Base-by-base conservation (phyloP, 176 grass and related monocot species). In the Hordeum marinum region DNA sequence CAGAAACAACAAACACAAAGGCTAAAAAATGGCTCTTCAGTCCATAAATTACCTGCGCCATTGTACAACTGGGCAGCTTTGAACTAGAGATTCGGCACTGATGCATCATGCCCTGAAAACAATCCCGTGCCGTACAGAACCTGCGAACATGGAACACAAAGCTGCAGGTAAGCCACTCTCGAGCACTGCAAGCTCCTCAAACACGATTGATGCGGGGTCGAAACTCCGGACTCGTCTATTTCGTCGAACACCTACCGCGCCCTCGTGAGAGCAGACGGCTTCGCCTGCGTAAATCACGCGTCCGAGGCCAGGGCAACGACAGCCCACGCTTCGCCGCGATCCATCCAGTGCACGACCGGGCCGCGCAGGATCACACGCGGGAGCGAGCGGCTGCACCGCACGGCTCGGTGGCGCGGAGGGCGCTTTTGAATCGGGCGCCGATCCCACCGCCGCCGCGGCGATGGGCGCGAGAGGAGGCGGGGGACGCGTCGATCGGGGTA, bases 211-310 rank as follows among this genome's bases (percentile, higher is more conserved):
- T 43, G 3, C 14, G 45, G 55, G 36, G 27, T 7, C 24, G 68
- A 55, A 63, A 62, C 36, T 45, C 14, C 37, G 6, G 20, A 3
- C 32, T 59, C 31, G 27, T 57, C 78, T 23, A 75, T 87, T 88
- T 88, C 66, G 31, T 88, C 66, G 66, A 84, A 84, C 81, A 88
- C 75, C 64, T 84, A 18, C 31, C 23, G 65, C 75, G 65, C 65
- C 80, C 15, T 63, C 9, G 29, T 15, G 85, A 72, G 35, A 67
- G 42, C 43, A 73, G 66, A 41, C 46, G 73, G 24, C 27, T 11
- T 23, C 25, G 13, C 70, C 42, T 26, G 40, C 9, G 8, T 45
- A 2, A 31, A 80, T 27, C 58, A 68, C 35, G 48, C 68, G 48
- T 72, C 77, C 1, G 61, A 80, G 52, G 35, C 59, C 57, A 72